Conservation (phyloP, 441 rosid genomes). For the Raphanus hybrid region DNA sequence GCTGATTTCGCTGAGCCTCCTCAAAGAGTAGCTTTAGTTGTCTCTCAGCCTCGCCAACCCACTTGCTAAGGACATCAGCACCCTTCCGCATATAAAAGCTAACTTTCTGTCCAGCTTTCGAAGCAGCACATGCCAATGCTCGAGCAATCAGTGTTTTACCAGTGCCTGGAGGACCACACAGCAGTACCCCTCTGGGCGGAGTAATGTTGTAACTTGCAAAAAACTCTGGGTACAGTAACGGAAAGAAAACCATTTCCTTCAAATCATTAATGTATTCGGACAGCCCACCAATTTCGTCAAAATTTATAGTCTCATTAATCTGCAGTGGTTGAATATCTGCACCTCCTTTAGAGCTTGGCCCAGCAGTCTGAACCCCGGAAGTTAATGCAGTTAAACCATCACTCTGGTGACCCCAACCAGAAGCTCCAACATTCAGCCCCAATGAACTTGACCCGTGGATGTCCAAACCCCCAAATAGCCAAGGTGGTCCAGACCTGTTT, state of each 20-base stretch:
- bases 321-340: slow-evolving; percentile 99
- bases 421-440: slow-evolving; percentile 95
- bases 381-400: slow-evolving; percentile 76
- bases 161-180: slow-evolving; percentile 99
- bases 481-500: slow-evolving; percentile 93
- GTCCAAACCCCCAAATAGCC: slow-evolving; percentile 98
- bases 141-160: slow-evolving; percentile 99
- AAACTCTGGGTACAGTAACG: slow-evolving; percentile 95
- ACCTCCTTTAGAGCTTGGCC: slow-evolving; percentile 99
- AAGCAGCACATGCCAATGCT: slow-evolving; percentile 99
- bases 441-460: slow-evolving; percentile 76
- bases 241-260: slow-evolving; percentile 99
- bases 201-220: slow-evolving; percentile 95
- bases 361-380: slow-evolving; percentile 97
- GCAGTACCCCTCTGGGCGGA: slow-evolving; percentile 97
- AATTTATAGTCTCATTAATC: slow-evolving; percentile 92
- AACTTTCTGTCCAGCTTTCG: slow-evolving; percentile 99
- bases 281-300: slow-evolving; percentile 98
- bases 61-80: slow-evolving; percentile 99
- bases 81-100: slow-evolving; percentile 99
- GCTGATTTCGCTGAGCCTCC: slow-evolving; percentile 98
- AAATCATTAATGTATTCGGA: slow-evolving; percentile 92
- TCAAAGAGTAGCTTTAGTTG: slow-evolving; percentile 96
- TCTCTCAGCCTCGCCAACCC: slow-evolving; percentile 99
- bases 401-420: slow-evolving; percentile 99